Base-by-base conservation (phyloP, 257 asterid genomes). In the Ehretia macrophylla region DNA sequence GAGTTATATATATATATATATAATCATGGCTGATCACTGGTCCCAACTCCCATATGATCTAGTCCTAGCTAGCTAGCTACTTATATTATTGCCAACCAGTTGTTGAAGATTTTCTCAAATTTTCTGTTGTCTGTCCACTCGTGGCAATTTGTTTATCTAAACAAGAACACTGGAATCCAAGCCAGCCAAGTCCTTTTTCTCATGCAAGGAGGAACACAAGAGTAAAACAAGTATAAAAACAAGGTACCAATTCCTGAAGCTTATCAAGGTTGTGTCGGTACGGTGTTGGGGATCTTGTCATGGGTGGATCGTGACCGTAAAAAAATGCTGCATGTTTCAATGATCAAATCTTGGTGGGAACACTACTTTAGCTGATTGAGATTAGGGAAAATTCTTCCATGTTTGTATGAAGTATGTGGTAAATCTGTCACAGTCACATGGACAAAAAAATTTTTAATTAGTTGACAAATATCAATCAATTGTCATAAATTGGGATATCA, bases 71-170 rank as follows among this genome's bases (percentile, higher is more conserved):
- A n/a, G n/a, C n/a, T n/a, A n/a, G n/a, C n/a, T n/a, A n/a, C n/a
- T n/a, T n/a, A n/a, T n/a, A n/a, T 39, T 57, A 61, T 75, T 40
- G 70, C 62, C 38, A 58, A 52, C 47, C 55, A 40, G 18, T 57
- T 16, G 51, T 66, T 37, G 73, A 61, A 39, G 76, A 75, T 66
- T 70, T 70, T 56, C 27, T 70, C 20, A 67, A 80, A 17, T 72
- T 81, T 62, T 75, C 87, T 40, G 77, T 82, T 20, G 84, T 75
- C 44, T 81, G 87, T 60, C 48, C n/a, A 47, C 60, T 70, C 73
- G 18, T 78, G 81, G 86, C 53, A 75, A 55, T 71, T 56, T 5
- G 75, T 68, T 27, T 68, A 71, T 66, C 27, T 59, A 53, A 57
- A 56, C 46, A 77, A 57, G 48, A 50, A 77, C n/a, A n/a, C 17